Percentiles rank a stretch among this genome's conserved stretches.
phyloP scores from a whole-genome alignment of 176 grass and related monocot species.

The Elymus sibiricus region DNA sequence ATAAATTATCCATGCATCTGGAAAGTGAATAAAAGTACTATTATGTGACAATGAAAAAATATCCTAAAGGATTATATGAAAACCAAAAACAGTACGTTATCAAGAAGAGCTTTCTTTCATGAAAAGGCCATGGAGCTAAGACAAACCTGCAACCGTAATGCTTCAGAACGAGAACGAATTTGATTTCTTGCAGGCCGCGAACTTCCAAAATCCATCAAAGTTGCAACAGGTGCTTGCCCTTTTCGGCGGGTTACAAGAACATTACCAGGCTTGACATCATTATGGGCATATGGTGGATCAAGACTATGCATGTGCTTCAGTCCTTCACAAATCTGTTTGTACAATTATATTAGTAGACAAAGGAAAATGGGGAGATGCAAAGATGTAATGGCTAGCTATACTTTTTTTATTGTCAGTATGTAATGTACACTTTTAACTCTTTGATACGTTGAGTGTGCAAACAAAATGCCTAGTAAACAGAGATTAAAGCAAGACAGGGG shows the following conservation, averaged over 20 bases:
- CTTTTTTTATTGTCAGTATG: background rate
- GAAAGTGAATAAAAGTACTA: background rate
- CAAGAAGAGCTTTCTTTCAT: background rate
- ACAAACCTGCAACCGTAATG: conserved; percentile 74
- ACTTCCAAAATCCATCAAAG: conserved; percentile 99
- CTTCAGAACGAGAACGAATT: conserved; percentile 84
- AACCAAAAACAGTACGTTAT: background rate
- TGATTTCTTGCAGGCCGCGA: conserved; percentile 71
- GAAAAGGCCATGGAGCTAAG: conserved; percentile 9
- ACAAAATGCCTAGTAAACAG: background rate
- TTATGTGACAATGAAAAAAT: background rate
- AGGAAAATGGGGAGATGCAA: background rate
- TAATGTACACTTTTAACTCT: background rate
- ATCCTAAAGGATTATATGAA: background rate
- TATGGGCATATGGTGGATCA: conserved; percentile 95
- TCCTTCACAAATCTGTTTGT: conserved; percentile 74
- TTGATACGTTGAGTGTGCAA: background rate
- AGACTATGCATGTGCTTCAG: conserved; percentile 93
- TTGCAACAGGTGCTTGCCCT: conserved; percentile 66
- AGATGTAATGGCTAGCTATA: background rate
- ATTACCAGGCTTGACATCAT: conserved; percentile 95
- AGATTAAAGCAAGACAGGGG: background rate
- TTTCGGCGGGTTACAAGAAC: conserved; percentile 75
- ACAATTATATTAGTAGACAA: conserved; percentile 16
- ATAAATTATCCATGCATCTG: background rate